These are phyloP conservation scores for Fraxinus albicans DNA, from an alignment of 305 asterid genomes.

Conservation along the genomic window DNA sequence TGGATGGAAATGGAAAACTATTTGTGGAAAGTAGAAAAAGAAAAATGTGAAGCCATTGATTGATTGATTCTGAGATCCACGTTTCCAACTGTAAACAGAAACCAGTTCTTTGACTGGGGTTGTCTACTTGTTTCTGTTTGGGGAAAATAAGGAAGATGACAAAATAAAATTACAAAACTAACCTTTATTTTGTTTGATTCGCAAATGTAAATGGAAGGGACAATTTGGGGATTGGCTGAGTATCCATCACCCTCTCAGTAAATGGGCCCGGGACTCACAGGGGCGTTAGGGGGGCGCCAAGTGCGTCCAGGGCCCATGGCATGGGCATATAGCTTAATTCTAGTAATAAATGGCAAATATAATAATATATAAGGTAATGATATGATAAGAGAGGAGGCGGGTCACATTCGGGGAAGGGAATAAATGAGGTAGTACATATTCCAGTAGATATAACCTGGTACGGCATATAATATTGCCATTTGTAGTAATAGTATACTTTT, in stretches of 20 bases:
- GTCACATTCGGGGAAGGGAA: background rate
- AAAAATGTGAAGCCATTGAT: background rate
- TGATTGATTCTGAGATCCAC: background rate
- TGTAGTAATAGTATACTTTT: background rate
- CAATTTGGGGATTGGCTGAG: background rate
- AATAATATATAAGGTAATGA: background rate
- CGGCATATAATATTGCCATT: background rate
- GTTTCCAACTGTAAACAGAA: background rate
- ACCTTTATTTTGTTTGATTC: background rate
- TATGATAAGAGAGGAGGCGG: background rate
- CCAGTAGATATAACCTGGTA: background rate
- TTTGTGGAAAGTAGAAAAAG: background rate
- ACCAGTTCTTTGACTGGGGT: background rate
- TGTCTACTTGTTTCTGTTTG: background rate
- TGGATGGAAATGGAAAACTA: background rate
- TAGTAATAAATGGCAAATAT: background rate
- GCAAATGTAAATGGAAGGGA: background rate
- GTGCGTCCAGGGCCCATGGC: background rate
- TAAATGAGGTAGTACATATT: background rate
- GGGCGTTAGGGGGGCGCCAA: background rate
- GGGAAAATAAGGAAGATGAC: background rate
- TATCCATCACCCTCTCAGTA: background rate
- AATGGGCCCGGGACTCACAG: too few species aligned
- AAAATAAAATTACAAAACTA: background rate
- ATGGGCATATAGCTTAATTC: too few species aligned